Evolutionary conservation across 2,329 filamentous ascomycete species (phyloP), one percentile per base, ranked within the genome.

Genomic region (Neonectria magnoliae): DNA sequence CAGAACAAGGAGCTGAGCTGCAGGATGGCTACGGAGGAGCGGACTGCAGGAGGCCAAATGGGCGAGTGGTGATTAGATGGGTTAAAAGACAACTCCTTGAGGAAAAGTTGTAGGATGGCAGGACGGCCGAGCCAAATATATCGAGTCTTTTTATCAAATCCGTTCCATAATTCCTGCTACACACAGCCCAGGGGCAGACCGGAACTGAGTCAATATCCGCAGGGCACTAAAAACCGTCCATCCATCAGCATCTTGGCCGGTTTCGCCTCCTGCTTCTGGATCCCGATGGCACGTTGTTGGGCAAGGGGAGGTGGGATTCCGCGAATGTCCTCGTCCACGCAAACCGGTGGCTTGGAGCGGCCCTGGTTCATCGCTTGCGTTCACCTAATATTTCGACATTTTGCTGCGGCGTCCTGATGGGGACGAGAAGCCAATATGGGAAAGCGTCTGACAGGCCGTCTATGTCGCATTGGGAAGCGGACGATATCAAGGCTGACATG

Each of bases 141-240:
- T 55, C 41, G 55, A 54, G 41, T 7, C 31, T 18, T 58, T 50
- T 20, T 6, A 1, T 33, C 29, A 33, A 51, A 10, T 16, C 33
- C n/a, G 60, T 62, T 62, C 60, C 60, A 57, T 48, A 53, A 41
- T 57, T 62, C 53, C 41, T 62, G 60, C 60, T 51, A 56, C 25
- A 25, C 25, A 6, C 25, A 25, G 25, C 25, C 25, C 25, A 25
- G 25, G 25, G 25, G 25, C 25, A 25, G 25, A 47, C 44, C 50
- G 36, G 36, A 36, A 8, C n/a, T 20, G 48, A 10, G 16, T 11
- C 36, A 22, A 47, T 29, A 14, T 22, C 27, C 48, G 55, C 44
- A 38, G 48, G 33, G 33, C 42, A 44, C 55, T n/a, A 58, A 58
- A 58, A 29, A 5, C 55, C 50, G 6, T 38, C 36, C 36, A 38